Conservation (phyloP, 495 filamentous ascomycete species). For the Neurospora sp. region DNA sequence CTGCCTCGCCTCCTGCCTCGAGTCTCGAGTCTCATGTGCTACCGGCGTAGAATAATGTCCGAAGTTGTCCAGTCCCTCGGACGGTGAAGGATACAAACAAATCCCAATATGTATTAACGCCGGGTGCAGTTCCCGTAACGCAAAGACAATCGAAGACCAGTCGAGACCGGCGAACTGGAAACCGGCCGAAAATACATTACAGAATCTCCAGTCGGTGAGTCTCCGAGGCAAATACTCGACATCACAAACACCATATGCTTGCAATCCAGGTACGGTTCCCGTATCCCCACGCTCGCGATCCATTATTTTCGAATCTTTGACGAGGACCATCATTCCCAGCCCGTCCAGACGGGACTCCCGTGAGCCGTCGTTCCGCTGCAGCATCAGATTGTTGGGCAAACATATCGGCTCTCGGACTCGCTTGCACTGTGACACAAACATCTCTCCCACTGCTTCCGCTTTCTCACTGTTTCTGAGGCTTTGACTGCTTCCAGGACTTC, state of each 20-base stretch:
- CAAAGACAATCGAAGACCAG: too few relatives aligned
- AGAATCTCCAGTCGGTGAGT: too few relatives aligned
- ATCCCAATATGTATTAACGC: too few relatives aligned
- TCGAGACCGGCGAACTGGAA: too few relatives aligned
- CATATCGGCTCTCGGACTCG: background rate
- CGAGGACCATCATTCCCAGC: too few relatives aligned
- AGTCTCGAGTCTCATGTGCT: background rate
- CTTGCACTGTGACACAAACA: background rate
- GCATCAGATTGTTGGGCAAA: background rate
- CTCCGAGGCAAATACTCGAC: too few relatives aligned
- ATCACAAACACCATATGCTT: too few relatives aligned
- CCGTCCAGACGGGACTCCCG: background rate
- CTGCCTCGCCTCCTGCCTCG: background rate
- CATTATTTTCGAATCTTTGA: too few relatives aligned
- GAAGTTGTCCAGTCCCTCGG: background rate
- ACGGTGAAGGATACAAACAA: background rate
- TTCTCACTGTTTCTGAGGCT: background rate
- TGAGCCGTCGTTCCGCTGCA: background rate
- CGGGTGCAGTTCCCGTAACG: too few relatives aligned
- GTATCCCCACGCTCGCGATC: too few relatives aligned
- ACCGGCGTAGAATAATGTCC: background rate
- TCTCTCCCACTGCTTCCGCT: background rate
- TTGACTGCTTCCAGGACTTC: background rate
- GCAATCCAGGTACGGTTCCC: too few relatives aligned
- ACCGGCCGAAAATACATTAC: too few relatives aligned